Percentiles rank a stretch among this genome's conserved stretches.
Evolutionary conservation across 1,284 basidiomycete species (phyloP).

Genomic region (Fomitopsis pinicola): DNA sequence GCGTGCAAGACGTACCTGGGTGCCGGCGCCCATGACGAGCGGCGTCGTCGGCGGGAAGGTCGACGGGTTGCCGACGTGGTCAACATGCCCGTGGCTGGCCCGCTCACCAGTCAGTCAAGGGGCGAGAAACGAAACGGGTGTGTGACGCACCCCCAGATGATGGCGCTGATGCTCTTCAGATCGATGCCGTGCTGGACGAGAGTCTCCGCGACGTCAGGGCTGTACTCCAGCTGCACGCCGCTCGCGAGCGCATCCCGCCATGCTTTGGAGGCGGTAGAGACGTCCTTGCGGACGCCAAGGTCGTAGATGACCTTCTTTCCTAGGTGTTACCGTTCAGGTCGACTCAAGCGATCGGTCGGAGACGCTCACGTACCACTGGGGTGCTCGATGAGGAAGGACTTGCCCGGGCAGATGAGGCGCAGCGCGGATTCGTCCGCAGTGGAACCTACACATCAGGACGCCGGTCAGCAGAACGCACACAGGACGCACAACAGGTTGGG

Average conservation of each 20-base stretch:
- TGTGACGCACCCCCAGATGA: neutral
- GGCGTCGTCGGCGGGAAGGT: neutral
- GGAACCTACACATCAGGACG: neutral
- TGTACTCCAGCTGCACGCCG: neutral
- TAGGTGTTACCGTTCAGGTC: neutral
- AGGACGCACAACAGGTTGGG: neutral
- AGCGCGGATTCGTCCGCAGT: neutral
- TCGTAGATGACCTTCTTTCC: neutral
- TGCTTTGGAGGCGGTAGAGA: neutral
- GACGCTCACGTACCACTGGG: neutral
- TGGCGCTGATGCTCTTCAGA: neutral
- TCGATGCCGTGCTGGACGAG: neutral
- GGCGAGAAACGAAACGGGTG: too few species aligned
- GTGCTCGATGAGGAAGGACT: neutral
- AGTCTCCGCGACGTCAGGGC: neutral
- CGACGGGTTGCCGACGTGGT: neutral
- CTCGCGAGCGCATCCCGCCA: neutral
- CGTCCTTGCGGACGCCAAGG: neutral
- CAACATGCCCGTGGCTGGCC: neutral
- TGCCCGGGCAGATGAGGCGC: neutral
- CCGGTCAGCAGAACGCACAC: neutral
- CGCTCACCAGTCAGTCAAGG: neutral
- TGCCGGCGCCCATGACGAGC: neutral
- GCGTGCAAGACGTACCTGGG: neutral
- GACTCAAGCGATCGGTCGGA: too few species aligned